A percentile compares a stretch with the other conserved stretches of the same genome.
These are phyloP conservation scores for Ramichloridium luteum DNA, from an alignment of 2,329 filamentous ascomycete species.

Conservation along the genomic window DNA sequence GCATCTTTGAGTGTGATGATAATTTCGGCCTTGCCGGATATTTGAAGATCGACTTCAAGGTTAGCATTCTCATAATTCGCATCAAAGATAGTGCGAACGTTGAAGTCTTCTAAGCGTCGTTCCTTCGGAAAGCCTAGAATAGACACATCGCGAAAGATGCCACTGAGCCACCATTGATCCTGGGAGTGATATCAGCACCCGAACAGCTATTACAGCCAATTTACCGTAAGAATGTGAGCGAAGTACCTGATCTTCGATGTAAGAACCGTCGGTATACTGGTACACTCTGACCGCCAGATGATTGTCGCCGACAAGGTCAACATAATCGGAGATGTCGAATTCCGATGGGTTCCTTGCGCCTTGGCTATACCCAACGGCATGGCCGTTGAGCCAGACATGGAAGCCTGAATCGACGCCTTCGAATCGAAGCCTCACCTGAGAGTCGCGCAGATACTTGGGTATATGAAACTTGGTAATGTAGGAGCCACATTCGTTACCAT, in stretches of 20 bases:
- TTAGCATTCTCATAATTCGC: slow-evolving; percentile 38
- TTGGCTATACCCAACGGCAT: slow-evolving; percentile 54
- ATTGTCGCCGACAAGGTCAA: slow-evolving; percentile 40
- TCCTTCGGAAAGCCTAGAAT: slow-evolving; percentile 44
- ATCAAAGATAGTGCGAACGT: slow-evolving; percentile 44
- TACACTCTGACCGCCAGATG: slow-evolving; percentile 53
- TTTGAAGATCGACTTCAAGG: slow-evolving; percentile 23
- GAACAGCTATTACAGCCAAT: no score
- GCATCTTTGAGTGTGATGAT: slow-evolving; percentile 27
- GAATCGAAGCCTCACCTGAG: slow-evolving; percentile 52
- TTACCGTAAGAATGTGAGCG: no score
- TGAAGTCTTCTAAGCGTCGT: slow-evolving; percentile 45
- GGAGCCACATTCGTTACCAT: slow-evolving; percentile 52
- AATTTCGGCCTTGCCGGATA: slow-evolving; percentile 31
- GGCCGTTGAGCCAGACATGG: slow-evolving; percentile 56
- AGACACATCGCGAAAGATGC: slow-evolving; percentile 56
- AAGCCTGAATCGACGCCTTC: slow-evolving; percentile 63
- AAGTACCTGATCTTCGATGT: slow-evolving; percentile 58
- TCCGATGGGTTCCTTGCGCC: slow-evolving; percentile 57
- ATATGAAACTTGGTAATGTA: slow-evolving; percentile 47
- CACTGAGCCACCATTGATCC: slow-evolving; percentile 20
- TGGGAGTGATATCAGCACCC: no score
- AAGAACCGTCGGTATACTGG: slow-evolving; percentile 56
- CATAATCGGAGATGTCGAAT: slow-evolving; percentile 49
- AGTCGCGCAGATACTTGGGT: slow-evolving; percentile 32